These are phyloP conservation scores for Leucogyrophana mollusca DNA, from an alignment of 768 basidiomycete species.

Conservation along the genomic window DNA sequence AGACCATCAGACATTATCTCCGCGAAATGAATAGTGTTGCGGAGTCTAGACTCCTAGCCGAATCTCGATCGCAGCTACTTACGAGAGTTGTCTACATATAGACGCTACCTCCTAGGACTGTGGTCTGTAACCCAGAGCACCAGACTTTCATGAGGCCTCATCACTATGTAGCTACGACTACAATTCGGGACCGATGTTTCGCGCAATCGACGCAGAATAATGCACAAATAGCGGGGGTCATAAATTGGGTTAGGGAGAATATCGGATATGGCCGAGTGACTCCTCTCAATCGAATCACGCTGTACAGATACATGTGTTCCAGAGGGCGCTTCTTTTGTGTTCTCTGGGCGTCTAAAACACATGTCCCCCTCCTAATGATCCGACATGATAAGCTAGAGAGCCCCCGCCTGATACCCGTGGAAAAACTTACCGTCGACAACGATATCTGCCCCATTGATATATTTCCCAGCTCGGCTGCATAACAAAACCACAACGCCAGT, in stretches of 20 bases:
- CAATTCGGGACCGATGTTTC: too few species aligned
- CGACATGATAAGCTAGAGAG: neutral
- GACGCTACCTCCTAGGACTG: too few species aligned
- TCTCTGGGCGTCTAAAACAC: slow-evolving; percentile 14
- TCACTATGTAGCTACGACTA: too few species aligned
- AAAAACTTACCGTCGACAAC: slow-evolving; percentile 37
- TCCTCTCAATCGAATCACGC: too few species aligned
- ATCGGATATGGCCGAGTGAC: too few species aligned
- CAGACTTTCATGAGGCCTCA: too few species aligned
- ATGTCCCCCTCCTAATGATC: slow-evolving; percentile 17
- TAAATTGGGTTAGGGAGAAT: too few species aligned
- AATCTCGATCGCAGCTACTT: neutral
- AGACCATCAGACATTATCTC: slow-evolving; percentile 17
- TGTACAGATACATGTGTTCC: neutral
- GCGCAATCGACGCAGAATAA: too few species aligned
- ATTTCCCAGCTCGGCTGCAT: slow-evolving; percentile 41
- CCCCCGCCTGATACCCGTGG: too few species aligned
- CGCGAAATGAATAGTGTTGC: slow-evolving; percentile 15
- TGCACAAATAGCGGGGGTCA: too few species aligned
- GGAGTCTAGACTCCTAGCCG: neutral
- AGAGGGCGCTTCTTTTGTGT: neutral
- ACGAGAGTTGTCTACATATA: too few species aligned
- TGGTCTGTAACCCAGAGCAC: too few species aligned
- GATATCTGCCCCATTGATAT: slow-evolving; percentile 43
- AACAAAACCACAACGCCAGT: slow-evolving; percentile 38